Conservation (phyloP, 2,329 filamentous ascomycete genomes). For the Diaporthe sp. region DNA sequence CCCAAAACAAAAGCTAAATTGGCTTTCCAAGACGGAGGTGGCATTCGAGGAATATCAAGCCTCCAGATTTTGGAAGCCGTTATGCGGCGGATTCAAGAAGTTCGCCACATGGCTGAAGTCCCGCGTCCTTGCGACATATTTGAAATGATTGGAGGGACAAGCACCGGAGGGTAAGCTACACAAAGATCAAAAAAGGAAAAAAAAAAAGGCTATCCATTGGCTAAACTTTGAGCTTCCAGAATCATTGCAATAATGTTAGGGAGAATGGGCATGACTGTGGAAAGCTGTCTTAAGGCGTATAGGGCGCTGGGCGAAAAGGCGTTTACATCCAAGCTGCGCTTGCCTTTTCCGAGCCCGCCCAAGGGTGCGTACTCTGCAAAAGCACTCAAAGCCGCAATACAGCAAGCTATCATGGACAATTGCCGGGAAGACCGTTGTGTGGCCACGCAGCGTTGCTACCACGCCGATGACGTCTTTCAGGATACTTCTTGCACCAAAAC, state of each 20-base stretch:
- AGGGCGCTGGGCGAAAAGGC: constrained; percentile 38
- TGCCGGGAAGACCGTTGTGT: not conserved
- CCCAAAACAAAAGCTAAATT: not conserved
- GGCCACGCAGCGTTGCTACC: constrained; percentile 17
- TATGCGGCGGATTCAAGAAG: constrained; percentile 44
- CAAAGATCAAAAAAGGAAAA: not conserved
- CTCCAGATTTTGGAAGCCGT: constrained; percentile 47
- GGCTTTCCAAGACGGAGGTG: constrained; percentile 45
- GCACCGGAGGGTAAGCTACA: constrained; percentile 46
- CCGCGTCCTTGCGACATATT: constrained; percentile 48
- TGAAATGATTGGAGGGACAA: constrained; percentile 50
- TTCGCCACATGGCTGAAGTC: constrained; percentile 39
- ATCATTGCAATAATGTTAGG: constrained; percentile 50
- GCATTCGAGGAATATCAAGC: constrained; percentile 47
- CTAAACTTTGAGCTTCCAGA: constrained; percentile 24
- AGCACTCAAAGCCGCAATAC: constrained; percentile 47
- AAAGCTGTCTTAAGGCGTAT: constrained; percentile 47
- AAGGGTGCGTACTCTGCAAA: constrained; percentile 46
- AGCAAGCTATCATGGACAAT: constrained; percentile 35
- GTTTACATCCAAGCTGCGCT: constrained; percentile 44
- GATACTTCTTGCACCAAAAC: constrained; percentile 46
- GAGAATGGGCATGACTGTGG: constrained; percentile 46
- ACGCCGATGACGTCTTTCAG: constrained; percentile 41
- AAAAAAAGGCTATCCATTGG: not conserved
- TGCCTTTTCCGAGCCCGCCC: constrained; percentile 39